Evolutionary conservation across 495 filamentous ascomycete genomes (phyloP).

Genomic region (Apodospora peruviana): DNA sequence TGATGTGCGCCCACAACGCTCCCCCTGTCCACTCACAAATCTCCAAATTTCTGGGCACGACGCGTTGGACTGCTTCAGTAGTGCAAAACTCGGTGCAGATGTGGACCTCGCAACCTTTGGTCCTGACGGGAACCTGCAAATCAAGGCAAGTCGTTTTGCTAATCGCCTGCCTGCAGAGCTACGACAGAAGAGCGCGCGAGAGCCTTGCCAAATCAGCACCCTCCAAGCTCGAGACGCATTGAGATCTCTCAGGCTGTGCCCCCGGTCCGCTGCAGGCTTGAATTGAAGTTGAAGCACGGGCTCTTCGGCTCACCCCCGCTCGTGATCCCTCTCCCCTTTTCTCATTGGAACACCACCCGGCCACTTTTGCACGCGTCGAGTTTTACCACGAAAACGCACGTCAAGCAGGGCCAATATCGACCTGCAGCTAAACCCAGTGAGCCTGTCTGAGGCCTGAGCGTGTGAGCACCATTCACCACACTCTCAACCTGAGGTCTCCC

Average conservation of each 20-base stretch:
- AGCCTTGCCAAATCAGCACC: constrained; percentile 10
- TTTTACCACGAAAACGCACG: constrained; percentile 33
- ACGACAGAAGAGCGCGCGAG: no score
- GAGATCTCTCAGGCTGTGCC: background rate
- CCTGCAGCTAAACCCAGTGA: constrained; percentile 15
- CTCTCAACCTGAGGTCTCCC: constrained; percentile 1
- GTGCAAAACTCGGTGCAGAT: no score
- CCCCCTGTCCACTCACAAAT: constrained; percentile 5
- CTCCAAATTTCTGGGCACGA: no score
- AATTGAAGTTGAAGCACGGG: background rate
- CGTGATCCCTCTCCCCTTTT: constrained; percentile 6
- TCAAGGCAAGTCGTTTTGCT: constrained; percentile 1
- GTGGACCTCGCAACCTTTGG: no score
- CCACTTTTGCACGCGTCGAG: constrained; percentile 18
- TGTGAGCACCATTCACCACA: constrained; percentile 24
- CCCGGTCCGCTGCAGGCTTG: background rate
- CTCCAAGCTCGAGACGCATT: constrained; percentile 10
- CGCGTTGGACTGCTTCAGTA: no score
- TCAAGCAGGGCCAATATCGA: constrained; percentile 20
- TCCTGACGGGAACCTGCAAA: no score
- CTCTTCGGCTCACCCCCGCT: background rate
- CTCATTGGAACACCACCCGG: constrained; percentile 11
- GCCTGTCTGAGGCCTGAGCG: constrained; percentile 25
- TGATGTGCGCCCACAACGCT: background rate
- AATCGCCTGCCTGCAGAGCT: constrained; percentile 1